Evolutionary conservation across 2,329 filamentous ascomycete species (phyloP).

Genomic region (Cytospora leucostoma): DNA sequence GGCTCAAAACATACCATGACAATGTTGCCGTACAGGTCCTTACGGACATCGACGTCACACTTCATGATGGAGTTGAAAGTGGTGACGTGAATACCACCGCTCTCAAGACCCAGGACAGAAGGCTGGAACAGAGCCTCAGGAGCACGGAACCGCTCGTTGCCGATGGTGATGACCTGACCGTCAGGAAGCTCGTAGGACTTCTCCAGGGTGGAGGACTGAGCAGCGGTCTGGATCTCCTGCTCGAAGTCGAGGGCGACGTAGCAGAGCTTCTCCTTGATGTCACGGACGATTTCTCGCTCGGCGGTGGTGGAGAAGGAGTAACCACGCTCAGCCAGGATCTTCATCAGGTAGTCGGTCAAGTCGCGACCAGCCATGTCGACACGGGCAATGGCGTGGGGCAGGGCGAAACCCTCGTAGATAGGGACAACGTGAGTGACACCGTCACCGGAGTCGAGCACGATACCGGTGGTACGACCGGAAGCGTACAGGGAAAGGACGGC

Average conservation of each 20-base stretch:
- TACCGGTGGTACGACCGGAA: constrained; percentile 99
- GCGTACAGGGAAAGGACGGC: constrained; percentile 98
- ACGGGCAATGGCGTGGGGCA: constrained; percentile 99
- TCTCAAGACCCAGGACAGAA: constrained; percentile 96
- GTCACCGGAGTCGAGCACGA: constrained; percentile 99
- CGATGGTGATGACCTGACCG: constrained; percentile 98
- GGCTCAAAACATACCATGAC: constrained; percentile 85
- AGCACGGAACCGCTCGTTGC: constrained; percentile 99
- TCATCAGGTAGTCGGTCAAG: constrained; percentile 99
- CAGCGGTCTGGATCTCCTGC: constrained; percentile 99
- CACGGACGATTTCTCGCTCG: constrained; percentile 50
- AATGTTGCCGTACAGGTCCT: constrained; percentile 99
- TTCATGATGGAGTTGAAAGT: constrained; percentile 99
- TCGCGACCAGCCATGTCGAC: constrained; percentile 99
- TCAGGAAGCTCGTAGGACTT: constrained; percentile 99
- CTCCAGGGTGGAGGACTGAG: constrained; percentile 98
- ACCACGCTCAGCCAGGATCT: constrained; percentile 98
- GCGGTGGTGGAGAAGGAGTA: constrained; percentile 99
- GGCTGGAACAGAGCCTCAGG: constrained; percentile 99
- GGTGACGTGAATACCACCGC: constrained; percentile 98
- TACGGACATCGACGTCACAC: constrained; percentile 99
- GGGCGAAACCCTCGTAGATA: constrained; percentile 99
- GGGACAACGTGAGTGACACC: constrained; percentile 99
- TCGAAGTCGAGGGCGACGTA: constrained; percentile 99
- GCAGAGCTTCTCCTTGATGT: constrained; percentile 99